Conservation (phyloP, 2,329 filamentous ascomycete genomes). For the Fusarium sp. region DNA sequence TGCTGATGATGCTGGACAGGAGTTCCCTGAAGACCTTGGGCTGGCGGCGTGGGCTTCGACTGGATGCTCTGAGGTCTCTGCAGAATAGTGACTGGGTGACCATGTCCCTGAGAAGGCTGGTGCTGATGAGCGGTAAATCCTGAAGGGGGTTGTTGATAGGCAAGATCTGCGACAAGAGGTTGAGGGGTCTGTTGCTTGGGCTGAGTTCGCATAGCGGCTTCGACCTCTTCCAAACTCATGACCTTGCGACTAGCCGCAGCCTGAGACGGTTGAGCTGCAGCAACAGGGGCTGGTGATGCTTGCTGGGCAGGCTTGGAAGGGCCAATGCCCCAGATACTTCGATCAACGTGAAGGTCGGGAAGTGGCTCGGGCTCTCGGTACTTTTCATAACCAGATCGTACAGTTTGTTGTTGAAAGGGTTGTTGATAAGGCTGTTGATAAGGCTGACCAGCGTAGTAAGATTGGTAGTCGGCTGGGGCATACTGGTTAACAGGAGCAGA, state of each 20-base stretch:
- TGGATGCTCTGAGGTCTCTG: slow-evolving; percentile 60
- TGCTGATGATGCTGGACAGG: slow-evolving; percentile 50
- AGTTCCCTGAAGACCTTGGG: slow-evolving; percentile 43
- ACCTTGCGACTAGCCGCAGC: slow-evolving; percentile 70
- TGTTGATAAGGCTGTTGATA: slow-evolving; percentile 36
- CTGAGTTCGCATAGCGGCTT: slow-evolving; percentile 86
- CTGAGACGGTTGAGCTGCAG: slow-evolving; percentile 29
- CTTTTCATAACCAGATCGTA: slow-evolving; percentile 87
- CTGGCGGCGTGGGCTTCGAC: slow-evolving; percentile 52
- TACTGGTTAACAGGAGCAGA: slow-evolving; percentile 50
- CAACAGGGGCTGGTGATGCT: slow-evolving; percentile 45
- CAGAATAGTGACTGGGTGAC: slow-evolving; percentile 63
- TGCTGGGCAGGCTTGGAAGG: slow-evolving; percentile 57
- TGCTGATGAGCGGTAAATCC: slow-evolving; percentile 44
- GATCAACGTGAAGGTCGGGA: slow-evolving; percentile 90
- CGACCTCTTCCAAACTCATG: slow-evolving; percentile 96
- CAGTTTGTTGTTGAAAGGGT: slow-evolving; percentile 60
- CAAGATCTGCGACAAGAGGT: slow-evolving; percentile 42
- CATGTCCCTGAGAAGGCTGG: slow-evolving; percentile 50
- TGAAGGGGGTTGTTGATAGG: slow-evolving; percentile 42
- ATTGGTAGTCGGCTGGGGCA: slow-evolving; percentile 50
- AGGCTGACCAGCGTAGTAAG: slow-evolving; percentile 38
- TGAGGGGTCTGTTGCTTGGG: slow-evolving; percentile 60
- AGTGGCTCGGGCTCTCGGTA: slow-evolving; percentile 86
- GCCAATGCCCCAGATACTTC: slow-evolving; percentile 87